These are phyloP conservation scores for Xerocomellus chrysenteron DNA, from an alignment of 768 basidiomycete species.

Conservation along the genomic window DNA sequence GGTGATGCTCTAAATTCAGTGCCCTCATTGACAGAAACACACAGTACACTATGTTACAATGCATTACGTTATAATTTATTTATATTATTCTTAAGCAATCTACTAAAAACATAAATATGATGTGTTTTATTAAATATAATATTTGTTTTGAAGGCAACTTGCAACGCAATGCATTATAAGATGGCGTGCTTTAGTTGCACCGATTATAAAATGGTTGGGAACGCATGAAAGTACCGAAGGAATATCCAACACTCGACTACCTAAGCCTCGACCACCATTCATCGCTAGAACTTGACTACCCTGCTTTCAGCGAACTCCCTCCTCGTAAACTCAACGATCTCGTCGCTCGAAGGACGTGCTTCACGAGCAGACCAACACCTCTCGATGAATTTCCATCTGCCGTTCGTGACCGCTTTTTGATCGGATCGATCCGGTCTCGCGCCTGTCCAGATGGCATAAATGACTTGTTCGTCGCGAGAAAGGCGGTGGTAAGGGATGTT, in stretches of 20 bases:
- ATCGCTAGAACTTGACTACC: neutral
- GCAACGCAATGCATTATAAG: neutral
- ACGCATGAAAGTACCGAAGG: neutral
- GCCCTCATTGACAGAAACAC: neutral
- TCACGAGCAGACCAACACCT: neutral
- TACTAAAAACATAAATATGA: no score
- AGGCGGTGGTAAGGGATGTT: slow-evolving; percentile 1
- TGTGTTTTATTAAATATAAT: no score
- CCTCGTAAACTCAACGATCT: neutral
- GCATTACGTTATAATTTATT: no score
- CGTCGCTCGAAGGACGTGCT: neutral
- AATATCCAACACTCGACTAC: no score
- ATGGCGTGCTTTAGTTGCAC: neutral
- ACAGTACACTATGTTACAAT: neutral
- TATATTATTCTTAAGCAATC: no score
- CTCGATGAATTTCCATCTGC: neutral
- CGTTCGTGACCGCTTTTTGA: neutral
- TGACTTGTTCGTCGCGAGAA: neutral
- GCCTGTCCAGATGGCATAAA: neutral
- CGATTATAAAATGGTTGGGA: neutral
- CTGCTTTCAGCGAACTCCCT: neutral
- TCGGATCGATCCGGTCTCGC: neutral
- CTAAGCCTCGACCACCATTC: no score
- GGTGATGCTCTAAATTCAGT: neutral
- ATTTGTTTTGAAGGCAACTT: neutral